These are phyloP conservation scores for Metschnikowia vanudenii DNA, from an alignment of 805 yeast species.

Conservation along the genomic window DNA sequence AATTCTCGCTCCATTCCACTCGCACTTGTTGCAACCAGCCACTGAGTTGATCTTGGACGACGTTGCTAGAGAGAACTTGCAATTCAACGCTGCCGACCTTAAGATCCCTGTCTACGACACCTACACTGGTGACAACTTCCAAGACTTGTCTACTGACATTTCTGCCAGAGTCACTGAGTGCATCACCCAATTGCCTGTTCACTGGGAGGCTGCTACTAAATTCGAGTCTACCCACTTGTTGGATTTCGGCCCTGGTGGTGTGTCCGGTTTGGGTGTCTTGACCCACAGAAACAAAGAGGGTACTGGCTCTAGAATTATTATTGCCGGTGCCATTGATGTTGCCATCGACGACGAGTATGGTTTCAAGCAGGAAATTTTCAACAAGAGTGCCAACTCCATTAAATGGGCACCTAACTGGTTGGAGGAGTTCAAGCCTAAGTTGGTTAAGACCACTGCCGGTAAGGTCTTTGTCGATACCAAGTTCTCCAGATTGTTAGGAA, in stretches of 20 bases:
- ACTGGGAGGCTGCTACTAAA: constrained; percentile 90
- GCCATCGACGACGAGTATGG: constrained; percentile 80
- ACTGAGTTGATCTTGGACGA: constrained; percentile 65
- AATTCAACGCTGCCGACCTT: constrained; percentile 54
- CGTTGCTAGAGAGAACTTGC: constrained; percentile 50
- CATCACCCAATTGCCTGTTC: constrained; percentile 84
- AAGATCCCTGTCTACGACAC: constrained; percentile 91
- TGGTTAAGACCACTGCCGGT: constrained; percentile 67
- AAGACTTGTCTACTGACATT: constrained; percentile 45
- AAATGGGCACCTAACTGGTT: constrained; percentile 92
- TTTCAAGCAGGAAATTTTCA: constrained; percentile 92
- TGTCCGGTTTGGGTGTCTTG: constrained; percentile 91
- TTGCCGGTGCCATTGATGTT: constrained; percentile 86
- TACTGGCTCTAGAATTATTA: constrained; percentile 90
- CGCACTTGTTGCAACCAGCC: constrained; percentile 76
- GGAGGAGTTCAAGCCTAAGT: constrained; percentile 79
- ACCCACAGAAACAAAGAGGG: constrained; percentile 99
- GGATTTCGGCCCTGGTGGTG: constrained; percentile 99
- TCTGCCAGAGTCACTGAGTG: constrained; percentile 72
- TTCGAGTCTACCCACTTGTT: constrained; percentile 83
- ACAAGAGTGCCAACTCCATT: constrained; percentile 59
- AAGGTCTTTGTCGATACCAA: constrained; percentile 88
- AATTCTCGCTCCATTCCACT: constrained; percentile 95
- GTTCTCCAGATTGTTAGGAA: constrained; percentile 86
- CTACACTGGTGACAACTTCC: constrained; percentile 76